Evolutionary conservation across 139 green algal genomes (phyloP).

Genomic region (Chlamydomonas sp.): DNA sequence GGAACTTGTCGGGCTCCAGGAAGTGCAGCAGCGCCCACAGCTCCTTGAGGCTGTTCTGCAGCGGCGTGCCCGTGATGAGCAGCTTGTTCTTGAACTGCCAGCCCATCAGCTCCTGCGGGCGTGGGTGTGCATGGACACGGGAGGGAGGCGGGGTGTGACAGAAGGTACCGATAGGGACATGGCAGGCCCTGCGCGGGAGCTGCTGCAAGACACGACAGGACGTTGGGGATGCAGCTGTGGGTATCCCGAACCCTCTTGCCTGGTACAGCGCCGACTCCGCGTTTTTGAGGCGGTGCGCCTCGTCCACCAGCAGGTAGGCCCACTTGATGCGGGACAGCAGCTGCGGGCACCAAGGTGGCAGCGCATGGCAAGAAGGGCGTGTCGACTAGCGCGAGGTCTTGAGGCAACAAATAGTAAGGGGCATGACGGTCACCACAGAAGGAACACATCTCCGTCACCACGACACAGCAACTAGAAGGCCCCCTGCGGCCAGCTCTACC

Average conservation of each 20-base stretch:
- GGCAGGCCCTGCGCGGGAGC: not conserved
- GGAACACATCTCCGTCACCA: no score
- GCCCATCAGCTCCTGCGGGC: constrained; percentile 34
- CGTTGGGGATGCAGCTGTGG: no score
- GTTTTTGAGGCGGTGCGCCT: constrained; percentile 93
- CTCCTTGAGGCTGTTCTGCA: constrained; percentile 76
- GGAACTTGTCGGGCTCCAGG: constrained; percentile 85
- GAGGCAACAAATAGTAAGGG: not conserved
- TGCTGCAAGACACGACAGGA: not conserved
- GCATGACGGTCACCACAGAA: not conserved
- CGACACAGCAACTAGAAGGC: no score
- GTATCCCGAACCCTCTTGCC: not conserved
- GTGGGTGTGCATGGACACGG: no score
- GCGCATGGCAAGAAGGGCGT: not conserved
- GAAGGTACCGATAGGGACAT: not conserved
- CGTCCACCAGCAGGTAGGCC: constrained; percentile 91
- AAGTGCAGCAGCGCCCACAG: constrained; percentile 95
- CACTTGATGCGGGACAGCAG: constrained; percentile 70
- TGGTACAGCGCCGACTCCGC: constrained; percentile 87
- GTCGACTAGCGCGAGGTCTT: not conserved
- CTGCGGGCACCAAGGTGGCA: not conserved
- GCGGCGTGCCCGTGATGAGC: constrained; percentile 90
- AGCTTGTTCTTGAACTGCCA: constrained; percentile 86
- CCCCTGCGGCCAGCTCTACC: not conserved
- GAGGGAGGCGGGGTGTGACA: not conserved